Conservation (phyloP, 1,139 yeast species). For the Debaryomyces sp. region DNA sequence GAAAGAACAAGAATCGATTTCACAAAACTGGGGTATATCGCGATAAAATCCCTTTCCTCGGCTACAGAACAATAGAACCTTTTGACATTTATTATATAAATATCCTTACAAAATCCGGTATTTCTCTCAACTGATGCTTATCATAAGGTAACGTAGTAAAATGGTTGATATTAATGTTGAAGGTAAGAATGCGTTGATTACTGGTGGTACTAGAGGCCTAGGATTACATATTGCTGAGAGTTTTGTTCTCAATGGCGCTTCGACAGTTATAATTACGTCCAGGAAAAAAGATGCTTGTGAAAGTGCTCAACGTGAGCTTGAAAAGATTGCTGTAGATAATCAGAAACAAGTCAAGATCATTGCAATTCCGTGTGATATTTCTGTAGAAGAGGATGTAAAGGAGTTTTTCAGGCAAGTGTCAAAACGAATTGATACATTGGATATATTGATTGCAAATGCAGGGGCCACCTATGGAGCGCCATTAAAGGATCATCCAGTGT, state of each 20-base stretch:
- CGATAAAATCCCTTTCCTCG: neutral
- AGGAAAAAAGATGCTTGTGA: conserved; percentile 6
- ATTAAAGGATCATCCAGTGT: neutral
- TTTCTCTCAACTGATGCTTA: neutral
- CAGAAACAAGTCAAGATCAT: neutral
- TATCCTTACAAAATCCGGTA: neutral
- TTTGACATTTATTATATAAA: neutral
- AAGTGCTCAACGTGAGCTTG: conserved; percentile 1
- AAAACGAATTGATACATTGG: conserved; percentile 2
- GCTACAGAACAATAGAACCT: neutral
- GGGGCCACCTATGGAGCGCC: conserved; percentile 6
- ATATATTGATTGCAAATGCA: conserved; percentile 7
- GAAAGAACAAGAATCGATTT: neutral
- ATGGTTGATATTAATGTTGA: conserved; percentile 5
- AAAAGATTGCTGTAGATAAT: neutral
- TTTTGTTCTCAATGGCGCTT: conserved; percentile 6
- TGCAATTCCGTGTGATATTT: conserved; percentile 5
- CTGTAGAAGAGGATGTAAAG: conserved; percentile 1
- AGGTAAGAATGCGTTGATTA: conserved; percentile 14
- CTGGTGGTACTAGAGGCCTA: conserved; percentile 17
- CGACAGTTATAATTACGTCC: conserved; percentile 5
- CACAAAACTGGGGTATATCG: conserved; percentile 8
- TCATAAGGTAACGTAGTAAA: neutral
- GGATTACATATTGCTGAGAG: conserved; percentile 14
- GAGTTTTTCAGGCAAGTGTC: neutral